phyloP scores from a whole-genome alignment of 768 basidiomycete genomes.

The Phlebiopsis flavidoalba region DNA sequence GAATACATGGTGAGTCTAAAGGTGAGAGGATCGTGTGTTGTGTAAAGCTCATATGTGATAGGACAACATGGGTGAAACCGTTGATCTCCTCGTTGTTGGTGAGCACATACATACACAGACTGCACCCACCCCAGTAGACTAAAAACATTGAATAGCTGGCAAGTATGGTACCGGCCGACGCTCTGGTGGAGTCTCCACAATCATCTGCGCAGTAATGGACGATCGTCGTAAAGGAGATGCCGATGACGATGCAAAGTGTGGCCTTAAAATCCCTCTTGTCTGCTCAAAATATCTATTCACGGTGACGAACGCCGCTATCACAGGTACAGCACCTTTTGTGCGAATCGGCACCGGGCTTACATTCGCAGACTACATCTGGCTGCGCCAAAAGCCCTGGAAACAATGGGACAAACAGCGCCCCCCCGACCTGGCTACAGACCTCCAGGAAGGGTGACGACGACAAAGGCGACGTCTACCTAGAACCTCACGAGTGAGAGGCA shows the following conservation, averaged over 20 bases:
- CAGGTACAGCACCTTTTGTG: conserved; percentile 83
- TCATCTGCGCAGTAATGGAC: conserved; percentile 87
- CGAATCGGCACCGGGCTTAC: conserved; percentile 89
- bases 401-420: conserved; percentile 67
- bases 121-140: conserved; percentile 1
- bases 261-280: neutral
- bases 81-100: conserved; percentile 91
- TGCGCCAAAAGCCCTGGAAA: conserved; percentile 81
- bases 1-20: conserved; percentile 68
- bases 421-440: conserved; percentile 63
- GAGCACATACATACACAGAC: conserved; percentile 21
- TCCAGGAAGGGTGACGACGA: conserved; percentile 64
- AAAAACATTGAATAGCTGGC: conserved; percentile 46
- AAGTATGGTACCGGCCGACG: conserved; percentile 86
- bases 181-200: conserved; percentile 82
- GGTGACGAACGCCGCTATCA: too few species aligned
- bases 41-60: conserved; percentile 22
- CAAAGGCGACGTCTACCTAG: conserved; percentile 86
- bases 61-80: conserved; percentile 91
- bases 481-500: conserved; percentile 72
- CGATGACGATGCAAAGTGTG: conserved; percentile 60
- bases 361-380: conserved; percentile 82
- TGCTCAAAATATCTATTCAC: neutral
- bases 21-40: neutral
- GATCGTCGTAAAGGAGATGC: conserved; percentile 52